Percentiles rank a stretch among this genome's conserved stretches.
phyloP scores from a whole-genome alignment of 2,329 filamentous ascomycete genomes.

The Colletotrichum trifolii region DNA sequence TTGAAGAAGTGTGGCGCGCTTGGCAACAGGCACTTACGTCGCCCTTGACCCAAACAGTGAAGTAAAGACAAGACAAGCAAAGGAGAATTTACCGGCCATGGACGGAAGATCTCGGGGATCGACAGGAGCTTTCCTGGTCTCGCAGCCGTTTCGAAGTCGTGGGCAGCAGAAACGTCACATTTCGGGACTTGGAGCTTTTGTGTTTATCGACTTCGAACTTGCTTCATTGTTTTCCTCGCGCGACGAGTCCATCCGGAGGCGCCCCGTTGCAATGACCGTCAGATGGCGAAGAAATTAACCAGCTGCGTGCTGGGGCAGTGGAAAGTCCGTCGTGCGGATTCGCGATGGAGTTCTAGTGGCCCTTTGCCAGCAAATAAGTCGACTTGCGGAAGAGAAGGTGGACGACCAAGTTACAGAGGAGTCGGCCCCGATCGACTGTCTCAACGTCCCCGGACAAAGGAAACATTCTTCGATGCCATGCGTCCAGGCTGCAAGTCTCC shows the following conservation, averaged over 20 bases:
- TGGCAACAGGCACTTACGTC: not conserved
- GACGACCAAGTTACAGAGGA: not conserved
- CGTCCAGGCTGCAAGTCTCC: not conserved
- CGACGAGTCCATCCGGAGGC: constrained; percentile 15
- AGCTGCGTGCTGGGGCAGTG: not conserved
- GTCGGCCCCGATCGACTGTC: too few relatives aligned
- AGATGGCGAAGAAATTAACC: not conserved
- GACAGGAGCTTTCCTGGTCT: constrained; percentile 1
- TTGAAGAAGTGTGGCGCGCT: not conserved
- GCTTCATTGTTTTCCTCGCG: not conserved
- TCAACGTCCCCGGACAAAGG: too few relatives aligned
- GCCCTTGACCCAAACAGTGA: constrained; percentile 4
- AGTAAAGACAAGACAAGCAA: not conserved
- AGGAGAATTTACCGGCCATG: not conserved
- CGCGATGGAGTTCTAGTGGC: not conserved
- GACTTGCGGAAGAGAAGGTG: not conserved
- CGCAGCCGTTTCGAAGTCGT: not conserved
- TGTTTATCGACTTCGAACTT: not conserved
- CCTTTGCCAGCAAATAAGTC: not conserved
- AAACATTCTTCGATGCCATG: not conserved
- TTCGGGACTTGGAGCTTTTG: not conserved
- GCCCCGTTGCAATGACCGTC: constrained; percentile 8
- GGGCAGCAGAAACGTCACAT: not conserved
- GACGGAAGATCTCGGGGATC: constrained; percentile 1
- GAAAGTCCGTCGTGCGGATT: not conserved